Base-by-base conservation (phyloP, 2,329 filamentous ascomycete species). In the Colletotrichum trifolii region DNA sequence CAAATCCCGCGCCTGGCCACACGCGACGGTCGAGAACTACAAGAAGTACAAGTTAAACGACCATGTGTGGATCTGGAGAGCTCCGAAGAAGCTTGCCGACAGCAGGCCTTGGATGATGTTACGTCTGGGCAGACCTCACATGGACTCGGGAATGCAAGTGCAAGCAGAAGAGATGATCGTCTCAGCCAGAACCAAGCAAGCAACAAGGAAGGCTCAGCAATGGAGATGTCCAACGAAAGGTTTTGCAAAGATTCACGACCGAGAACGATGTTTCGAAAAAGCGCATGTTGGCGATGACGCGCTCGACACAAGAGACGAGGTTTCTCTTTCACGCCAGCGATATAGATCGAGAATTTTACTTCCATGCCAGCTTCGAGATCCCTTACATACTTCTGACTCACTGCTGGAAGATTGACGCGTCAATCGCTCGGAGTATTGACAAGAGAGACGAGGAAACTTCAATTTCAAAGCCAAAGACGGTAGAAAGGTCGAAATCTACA, bases 151-250 rank as follows among this genome's bases (percentile, higher is more conserved):
- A 25, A 25, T 25, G 4, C 25, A 25, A 25, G 25, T 25, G 25
- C 25, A 25, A 25, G 25, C 25, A 25, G 25, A 25, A 5, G 25
- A 25, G 25, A 25, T 25, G 25, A 25, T 25, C 25, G 25, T 25
- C 25, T 25, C 25, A 25, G 25, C 1, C 25, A 25, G 25, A 25
- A 25, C 25, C 25, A 25, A 25, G 25, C 25, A 1, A 0, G 13
- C 6, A 52, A 33, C n/a, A 52, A 35, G 33, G 13, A 8, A 2
- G 33, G n/a, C 1, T 1, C 9, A 8, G 15, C n/a, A n/a, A n/a
- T n/a, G n/a, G 36, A 6, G 49, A 40, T 39, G 49, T 53, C 13
- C 49, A 53, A 33, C 49, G 49, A 12, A 17, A 38, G 12, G 40
- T 53, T 33, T 36, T 53, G 1, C 15, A 13, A 0, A 36, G 49